Evolutionary conservation across 148 eudicot genomes (phyloP).

Genomic region (Cornus controversa): DNA sequence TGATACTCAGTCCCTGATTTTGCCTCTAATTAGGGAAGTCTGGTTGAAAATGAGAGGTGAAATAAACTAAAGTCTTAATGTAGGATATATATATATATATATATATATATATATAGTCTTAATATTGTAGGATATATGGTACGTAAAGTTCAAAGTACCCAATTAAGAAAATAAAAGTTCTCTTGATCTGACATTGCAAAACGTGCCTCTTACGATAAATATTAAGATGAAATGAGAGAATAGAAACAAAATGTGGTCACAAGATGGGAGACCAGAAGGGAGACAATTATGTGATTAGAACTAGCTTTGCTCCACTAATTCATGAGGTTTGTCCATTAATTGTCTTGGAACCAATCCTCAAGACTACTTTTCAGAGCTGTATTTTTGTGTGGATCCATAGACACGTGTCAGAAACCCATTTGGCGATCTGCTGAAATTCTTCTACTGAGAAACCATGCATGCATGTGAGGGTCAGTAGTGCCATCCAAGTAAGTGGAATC

Average conservation of each 20-base stretch:
- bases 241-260: conserved; percentile 30
- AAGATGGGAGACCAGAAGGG: conserved; percentile 39
- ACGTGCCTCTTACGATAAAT: conserved; percentile 13
- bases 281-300: conserved; percentile 31
- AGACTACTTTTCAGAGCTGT: not conserved
- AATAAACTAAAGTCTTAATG: too few species aligned
- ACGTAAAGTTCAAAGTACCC: conserved; percentile 19
- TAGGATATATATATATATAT: not conserved
- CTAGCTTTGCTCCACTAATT: conserved; percentile 24
- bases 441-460: conserved; percentile 20
- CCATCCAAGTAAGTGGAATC: conserved; percentile 3
- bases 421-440: conserved; percentile 13
- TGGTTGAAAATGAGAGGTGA: not conserved
- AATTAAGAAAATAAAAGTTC: conserved; percentile 13
- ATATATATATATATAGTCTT: not conserved
- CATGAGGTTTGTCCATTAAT: conserved; percentile 13
- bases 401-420: conserved; percentile 33
- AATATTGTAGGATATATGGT: too few species aligned
- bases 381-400: conserved; percentile 15
- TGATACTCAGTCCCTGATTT: not conserved
- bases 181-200: conserved; percentile 25
- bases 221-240: not conserved
- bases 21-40: not conserved
- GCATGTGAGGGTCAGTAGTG: conserved; percentile 33
- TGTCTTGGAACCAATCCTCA: not conserved